A percentile compares a stretch with the other conserved stretches of the same genome.
Evolutionary conservation across 257 asterid species (phyloP).

Genomic region (Ocimum tenuiflorum): DNA sequence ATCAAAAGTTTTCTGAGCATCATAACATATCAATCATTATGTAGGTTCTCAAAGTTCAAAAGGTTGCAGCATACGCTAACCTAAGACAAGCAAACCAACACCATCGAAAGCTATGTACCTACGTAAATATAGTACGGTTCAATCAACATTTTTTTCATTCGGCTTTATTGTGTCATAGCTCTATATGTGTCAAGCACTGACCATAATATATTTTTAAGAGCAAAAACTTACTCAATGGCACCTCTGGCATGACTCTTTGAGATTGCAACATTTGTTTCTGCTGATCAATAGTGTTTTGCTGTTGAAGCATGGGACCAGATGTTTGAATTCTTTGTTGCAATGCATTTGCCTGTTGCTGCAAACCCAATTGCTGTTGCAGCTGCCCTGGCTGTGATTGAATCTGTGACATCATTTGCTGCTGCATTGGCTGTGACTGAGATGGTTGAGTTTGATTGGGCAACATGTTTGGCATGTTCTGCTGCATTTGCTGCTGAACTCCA

Average conservation of each 20-base stretch:
- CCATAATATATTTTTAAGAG: slow-evolving; percentile 9
- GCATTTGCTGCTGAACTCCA: slow-evolving; percentile 73
- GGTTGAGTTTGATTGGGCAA: slow-evolving; percentile 70
- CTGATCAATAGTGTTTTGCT: slow-evolving; percentile 59
- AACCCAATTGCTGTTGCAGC: slow-evolving; percentile 64
- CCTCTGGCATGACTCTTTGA: slow-evolving; percentile 66
- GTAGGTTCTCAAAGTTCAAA: neutral
- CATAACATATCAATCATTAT: neutral
- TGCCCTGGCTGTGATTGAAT: slow-evolving; percentile 78
- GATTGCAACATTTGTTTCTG: slow-evolving; percentile 75
- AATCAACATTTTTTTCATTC: neutral
- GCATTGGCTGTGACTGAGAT: slow-evolving; percentile 60
- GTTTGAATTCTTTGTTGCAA: slow-evolving; percentile 77
- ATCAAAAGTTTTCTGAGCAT: neutral
- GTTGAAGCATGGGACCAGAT: slow-evolving; percentile 74
- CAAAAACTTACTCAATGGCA: slow-evolving; percentile 56
- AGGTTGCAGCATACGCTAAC: neutral
- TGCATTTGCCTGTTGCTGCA: slow-evolving; percentile 66
- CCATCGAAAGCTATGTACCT: neutral
- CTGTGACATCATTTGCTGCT: slow-evolving; percentile 85
- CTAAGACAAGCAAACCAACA: neutral
- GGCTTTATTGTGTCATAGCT: neutral
- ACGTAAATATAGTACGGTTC: neutral
- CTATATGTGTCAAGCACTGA: neutral
- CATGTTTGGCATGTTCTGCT: slow-evolving; percentile 48